Evolutionary conservation across 2,329 filamentous ascomycete genomes (phyloP).

Genomic region (Coleophoma eucalyptorum): DNA sequence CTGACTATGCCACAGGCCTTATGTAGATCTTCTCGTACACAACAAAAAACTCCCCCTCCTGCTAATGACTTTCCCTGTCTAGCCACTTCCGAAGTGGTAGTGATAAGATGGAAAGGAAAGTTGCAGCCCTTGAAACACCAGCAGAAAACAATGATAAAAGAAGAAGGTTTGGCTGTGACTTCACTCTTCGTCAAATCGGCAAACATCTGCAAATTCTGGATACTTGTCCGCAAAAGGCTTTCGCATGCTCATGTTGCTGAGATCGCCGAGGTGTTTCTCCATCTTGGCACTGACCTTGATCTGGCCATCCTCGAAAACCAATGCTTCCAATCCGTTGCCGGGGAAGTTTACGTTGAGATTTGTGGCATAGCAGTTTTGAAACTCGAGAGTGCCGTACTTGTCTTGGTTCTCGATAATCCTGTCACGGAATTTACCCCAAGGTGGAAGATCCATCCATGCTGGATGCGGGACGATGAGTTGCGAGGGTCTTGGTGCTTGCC

Average conservation of each 20-base stretch:
- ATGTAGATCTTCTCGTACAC: no score
- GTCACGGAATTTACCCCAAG: conserved; percentile 23
- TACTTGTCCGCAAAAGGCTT: conserved; percentile 24
- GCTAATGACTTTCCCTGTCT: no score
- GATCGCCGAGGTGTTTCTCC: conserved; percentile 20
- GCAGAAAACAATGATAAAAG: not conserved
- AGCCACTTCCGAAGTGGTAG: no score
- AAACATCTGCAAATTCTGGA: conserved; percentile 24
- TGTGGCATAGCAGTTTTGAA: conserved; percentile 21
- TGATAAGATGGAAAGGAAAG: no score
- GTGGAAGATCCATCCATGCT: conserved; percentile 25
- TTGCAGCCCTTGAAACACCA: no score
- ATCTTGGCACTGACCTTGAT: conserved; percentile 18
- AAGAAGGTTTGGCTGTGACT: not conserved
- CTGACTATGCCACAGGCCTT: no score
- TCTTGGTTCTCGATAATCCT: conserved; percentile 22
- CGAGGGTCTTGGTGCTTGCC: conserved; percentile 19
- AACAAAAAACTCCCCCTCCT: no score
- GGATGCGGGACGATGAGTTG: conserved; percentile 22
- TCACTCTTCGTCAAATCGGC: conserved; percentile 22
- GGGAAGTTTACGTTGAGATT: conserved; percentile 24
- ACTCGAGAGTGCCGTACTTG: conserved; percentile 21
- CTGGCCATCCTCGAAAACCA: conserved; percentile 20
- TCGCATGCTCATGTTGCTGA: conserved; percentile 24
- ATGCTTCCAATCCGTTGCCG: conserved; percentile 17